Evolutionary conservation across 768 basidiomycete genomes (phyloP).

Genomic region (Leccinum longicurvipes): DNA sequence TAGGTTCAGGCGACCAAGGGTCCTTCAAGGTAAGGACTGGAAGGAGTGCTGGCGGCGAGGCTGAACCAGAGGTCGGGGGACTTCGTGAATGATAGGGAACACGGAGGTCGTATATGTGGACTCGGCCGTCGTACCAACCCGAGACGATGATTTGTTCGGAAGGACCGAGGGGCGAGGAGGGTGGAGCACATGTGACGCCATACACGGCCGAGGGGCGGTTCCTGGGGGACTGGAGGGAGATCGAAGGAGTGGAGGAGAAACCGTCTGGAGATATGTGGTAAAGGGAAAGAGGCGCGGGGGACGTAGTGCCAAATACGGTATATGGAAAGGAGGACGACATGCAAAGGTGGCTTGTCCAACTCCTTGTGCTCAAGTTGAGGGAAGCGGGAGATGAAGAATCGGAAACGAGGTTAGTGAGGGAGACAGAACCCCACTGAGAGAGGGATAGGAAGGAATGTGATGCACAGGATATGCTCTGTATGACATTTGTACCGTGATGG

Average conservation of each 20-base stretch:
- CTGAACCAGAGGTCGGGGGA: not conserved
- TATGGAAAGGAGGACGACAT: constrained; percentile 51
- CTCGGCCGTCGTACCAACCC: constrained; percentile 80
- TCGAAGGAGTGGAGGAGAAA: constrained; percentile 46
- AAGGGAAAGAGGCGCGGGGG: constrained; percentile 52
- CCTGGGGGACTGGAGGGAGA: constrained; percentile 43
- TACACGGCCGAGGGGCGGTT: constrained; percentile 59
- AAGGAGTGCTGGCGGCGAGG: constrained; percentile 36
- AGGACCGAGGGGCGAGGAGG: constrained; percentile 62
- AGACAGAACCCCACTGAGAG: constrained; percentile 52
- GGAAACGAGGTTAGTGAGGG: constrained; percentile 32
- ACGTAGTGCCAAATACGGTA: constrained; percentile 65
- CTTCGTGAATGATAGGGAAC: constrained; percentile 28
- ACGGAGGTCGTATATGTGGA: constrained; percentile 75
- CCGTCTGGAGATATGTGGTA: constrained; percentile 48
- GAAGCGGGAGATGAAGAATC: constrained; percentile 21
- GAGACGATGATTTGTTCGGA: constrained; percentile 71
- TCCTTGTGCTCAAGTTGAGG: constrained; percentile 48
- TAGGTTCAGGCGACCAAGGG: constrained; percentile 66
- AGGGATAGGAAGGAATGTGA: constrained; percentile 49
- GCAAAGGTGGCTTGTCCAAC: constrained; percentile 64
- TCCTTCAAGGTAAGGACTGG: constrained; percentile 64
- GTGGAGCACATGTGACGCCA: constrained; percentile 59
- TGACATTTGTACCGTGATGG: constrained; percentile 42
- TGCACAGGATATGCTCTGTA: constrained; percentile 56